These are phyloP conservation scores for Juncus inflexus DNA, from an alignment of 176 grass and related monocot species.

Conservation along the genomic window DNA sequence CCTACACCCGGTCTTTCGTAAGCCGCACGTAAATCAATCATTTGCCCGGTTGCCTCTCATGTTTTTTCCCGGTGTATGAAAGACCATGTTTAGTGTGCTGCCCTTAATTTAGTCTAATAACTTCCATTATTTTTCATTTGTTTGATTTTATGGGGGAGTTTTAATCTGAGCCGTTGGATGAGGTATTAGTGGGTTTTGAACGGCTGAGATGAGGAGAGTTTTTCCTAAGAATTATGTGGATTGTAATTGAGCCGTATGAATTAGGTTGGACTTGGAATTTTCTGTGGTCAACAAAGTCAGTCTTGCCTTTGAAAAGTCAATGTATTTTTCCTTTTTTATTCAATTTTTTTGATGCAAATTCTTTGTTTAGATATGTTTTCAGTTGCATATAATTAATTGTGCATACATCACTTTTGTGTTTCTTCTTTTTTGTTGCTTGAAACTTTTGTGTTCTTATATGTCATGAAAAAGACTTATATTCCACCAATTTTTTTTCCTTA, in stretches of 20 bases:
- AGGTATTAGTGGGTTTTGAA: neutral
- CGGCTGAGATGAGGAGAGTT: neutral
- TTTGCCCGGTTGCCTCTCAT: no score
- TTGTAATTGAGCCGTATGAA: neutral
- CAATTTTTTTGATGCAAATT: no score
- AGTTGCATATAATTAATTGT: neutral
- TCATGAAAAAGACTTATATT: neutral
- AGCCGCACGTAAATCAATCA: neutral
- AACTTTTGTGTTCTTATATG: no score
- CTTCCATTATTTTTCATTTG: no score
- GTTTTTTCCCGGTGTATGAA: no score
- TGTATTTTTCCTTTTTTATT: neutral
- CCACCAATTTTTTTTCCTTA: neutral
- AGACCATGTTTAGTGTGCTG: no score
- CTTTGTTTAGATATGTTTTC: no score
- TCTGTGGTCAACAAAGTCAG: constrained; percentile 19
- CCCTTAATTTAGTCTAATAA: no score
- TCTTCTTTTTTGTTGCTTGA: no score
- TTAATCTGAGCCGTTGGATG: constrained; percentile 4
- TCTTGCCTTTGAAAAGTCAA: constrained; percentile 11
- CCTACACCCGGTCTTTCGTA: constrained; percentile 16
- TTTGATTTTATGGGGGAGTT: neutral
- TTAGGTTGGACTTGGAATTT: neutral
- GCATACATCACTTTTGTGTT: neutral
- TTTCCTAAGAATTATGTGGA: neutral